Evolutionary conservation across 164 flowering plant genomes (phyloP), one percentile per base, ranked within the genome.

Genomic region (Vitis amurensis): DNA sequence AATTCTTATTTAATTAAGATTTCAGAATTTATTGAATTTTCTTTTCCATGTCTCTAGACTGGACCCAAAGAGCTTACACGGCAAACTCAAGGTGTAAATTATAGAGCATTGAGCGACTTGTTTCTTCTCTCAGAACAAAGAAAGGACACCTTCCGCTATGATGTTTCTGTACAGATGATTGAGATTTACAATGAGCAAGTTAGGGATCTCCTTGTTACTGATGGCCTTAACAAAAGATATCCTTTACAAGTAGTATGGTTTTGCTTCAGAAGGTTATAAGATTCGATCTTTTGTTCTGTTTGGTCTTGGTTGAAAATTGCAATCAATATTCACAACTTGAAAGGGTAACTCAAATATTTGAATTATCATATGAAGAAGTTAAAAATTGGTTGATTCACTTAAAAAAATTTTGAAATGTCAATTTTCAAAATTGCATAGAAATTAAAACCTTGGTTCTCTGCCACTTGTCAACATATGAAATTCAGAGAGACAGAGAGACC

Each of bases 171-270:
- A 65, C 99, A 96, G 76, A 96, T 96, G 99, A 90, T 96, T 64
- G 99, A 96, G 79, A 93, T 96, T 63, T 96, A 96, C 66, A 96
- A 96, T 71, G 99, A 96, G 76, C 99, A 93, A 96, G 98, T 96
- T 58, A 82, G 99, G 64, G 99, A 96, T 78, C 99, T 96, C 55
- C 94, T 96, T 47, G 88, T 84, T 48, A 76, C 86, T 29, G 99
- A 92, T 79, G 92, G 97, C 64, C 76, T 86, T 8, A 92, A 80
- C 81, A 96, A 78, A 82, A 89, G 95, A 93, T 96, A 96, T 95
- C 99, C 99, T 95, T 88, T 72, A 11, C 13, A 23, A 31, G n/a
- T 68, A 29, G 52, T 67, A 61, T 50, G 7, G 1, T 64, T 63
- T 31, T 71, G 10, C 53, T 59, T 61, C 60, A 47, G n/a, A n/a